Evolutionary conservation across 2,329 filamentous ascomycete genomes (phyloP), one percentile per base, ranked within the genome.

Genomic region (Allantophomopsis lycopodina): DNA sequence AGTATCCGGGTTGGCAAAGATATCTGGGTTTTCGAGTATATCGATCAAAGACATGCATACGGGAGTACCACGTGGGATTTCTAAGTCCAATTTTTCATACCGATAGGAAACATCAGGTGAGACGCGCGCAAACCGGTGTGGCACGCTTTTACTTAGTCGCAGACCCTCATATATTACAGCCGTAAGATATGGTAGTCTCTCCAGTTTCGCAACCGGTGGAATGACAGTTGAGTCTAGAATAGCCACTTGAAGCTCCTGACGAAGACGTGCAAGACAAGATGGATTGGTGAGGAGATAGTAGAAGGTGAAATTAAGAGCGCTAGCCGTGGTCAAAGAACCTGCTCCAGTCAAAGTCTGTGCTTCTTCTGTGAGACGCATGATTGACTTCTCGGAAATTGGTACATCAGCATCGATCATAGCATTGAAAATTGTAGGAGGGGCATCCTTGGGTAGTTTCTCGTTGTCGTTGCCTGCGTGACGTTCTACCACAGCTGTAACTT

Each of bases 281-380:
- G 18, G 18, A 20, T 7, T 20, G 12, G 15, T 32, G 13, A 32
- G 31, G 4, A 32, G 31, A 32, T 32, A 32, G 31, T 13, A 13
- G 12, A 32, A 13, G 15, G 31, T 15, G 8, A 5, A 13, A 4
- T 13, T 5, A 13, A 32, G 12, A 13, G 31, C 31, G 4, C 13
- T 32, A 32, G 51, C 52, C 0, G 54, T 57, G 0, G 61, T 65
- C 33, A 61, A 54, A 11, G 56, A 59, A 3, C 59, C 62, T 2
- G 61, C 62, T 1, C 40, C 36, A 1, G 50, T 44, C n/a, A 48
- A 34, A n/a, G 49, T 40, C 35, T 45, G 39, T 13, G 40, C 55
- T 18, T 65, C 62, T 6, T 55, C 47, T 6, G 46, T 45, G 5
- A 64, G 45, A 1, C 62, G 51, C 2, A 36, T 18, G 1, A 49